Percentiles rank a stretch among this genome's conserved stretches.
phyloP scores from a whole-genome alignment of 306 rosid genomes.

The Lagenaria siceraria region DNA sequence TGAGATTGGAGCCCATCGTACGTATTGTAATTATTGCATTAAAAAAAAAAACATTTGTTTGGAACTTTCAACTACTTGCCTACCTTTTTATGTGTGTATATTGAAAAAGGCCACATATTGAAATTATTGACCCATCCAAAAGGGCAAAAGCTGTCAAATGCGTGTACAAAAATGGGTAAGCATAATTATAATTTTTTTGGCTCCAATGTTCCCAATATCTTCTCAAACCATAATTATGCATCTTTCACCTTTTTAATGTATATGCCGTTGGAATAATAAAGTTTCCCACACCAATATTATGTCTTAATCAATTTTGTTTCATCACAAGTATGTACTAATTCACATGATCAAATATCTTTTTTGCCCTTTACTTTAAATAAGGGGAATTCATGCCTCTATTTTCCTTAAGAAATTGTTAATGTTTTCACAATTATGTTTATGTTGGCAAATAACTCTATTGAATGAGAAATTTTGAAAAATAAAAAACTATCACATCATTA shows the following conservation, averaged over 20 bases:
- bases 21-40: no score
- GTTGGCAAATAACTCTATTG: no score
- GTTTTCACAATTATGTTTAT: no score
- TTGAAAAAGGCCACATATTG: not conserved
- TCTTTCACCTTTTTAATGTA: not conserved
- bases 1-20: no score
- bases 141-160: slow-evolving; percentile 4
- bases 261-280: not conserved
- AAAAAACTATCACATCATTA: no score
- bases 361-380: no score
- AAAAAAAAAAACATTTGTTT: no score
- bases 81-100: not conserved
- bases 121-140: not conserved
- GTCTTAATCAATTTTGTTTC: not conserved
- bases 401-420: no score
- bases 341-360: no score
- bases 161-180: not conserved
- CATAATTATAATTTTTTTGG: not conserved
- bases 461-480: no score
- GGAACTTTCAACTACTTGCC: not conserved
- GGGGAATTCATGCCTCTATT: not conserved
- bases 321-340: no score
- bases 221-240: not conserved
- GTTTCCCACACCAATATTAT: not conserved
- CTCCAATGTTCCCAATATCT: not conserved